These are phyloP conservation scores for Myrmaecium sp. DNA, from an alignment of 2,329 filamentous ascomycete genomes.

Conservation along the genomic window DNA sequence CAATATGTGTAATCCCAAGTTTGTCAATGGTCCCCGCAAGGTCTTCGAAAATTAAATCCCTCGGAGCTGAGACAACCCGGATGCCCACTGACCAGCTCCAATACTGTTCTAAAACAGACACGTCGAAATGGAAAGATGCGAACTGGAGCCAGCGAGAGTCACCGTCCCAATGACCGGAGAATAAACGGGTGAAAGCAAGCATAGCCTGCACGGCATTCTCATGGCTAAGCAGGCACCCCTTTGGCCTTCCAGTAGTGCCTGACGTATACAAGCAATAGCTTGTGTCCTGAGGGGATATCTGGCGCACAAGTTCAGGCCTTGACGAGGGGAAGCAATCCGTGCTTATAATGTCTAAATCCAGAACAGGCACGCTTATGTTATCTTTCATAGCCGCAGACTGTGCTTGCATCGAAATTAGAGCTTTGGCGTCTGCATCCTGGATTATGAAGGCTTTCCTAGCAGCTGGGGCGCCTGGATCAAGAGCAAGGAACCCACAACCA, in stretches of 20 bases:
- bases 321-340: constrained; percentile 17
- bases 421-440: constrained; percentile 48
- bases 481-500: constrained; percentile 63
- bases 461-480: constrained; percentile 57
- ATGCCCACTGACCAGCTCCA: constrained; percentile 93
- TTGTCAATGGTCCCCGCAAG: constrained; percentile 53
- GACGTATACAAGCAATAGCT: constrained; percentile 82
- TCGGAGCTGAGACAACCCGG: constrained; percentile 62
- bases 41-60: constrained; percentile 75
- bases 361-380: constrained; percentile 19
- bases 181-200: constrained; percentile 68
- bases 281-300: constrained; percentile 33
- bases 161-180: constrained; percentile 54
- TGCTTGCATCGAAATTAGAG: constrained; percentile 42
- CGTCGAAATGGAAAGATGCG: constrained; percentile 87
- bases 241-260: constrained; percentile 72
- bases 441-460: constrained; percentile 65
- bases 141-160: constrained; percentile 79
- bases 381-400: constrained; percentile 23
- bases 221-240: constrained; percentile 78
- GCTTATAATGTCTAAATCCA: constrained; percentile 29
- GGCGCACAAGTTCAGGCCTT: constrained; percentile 12
- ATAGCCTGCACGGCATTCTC: constrained; percentile 81
- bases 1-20: constrained; percentile 72
- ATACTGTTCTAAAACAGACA: constrained; percentile 83